Evolutionary conservation across 2,329 filamentous ascomycete species (phyloP).

Genomic region (Cladorrhinum sp.): DNA sequence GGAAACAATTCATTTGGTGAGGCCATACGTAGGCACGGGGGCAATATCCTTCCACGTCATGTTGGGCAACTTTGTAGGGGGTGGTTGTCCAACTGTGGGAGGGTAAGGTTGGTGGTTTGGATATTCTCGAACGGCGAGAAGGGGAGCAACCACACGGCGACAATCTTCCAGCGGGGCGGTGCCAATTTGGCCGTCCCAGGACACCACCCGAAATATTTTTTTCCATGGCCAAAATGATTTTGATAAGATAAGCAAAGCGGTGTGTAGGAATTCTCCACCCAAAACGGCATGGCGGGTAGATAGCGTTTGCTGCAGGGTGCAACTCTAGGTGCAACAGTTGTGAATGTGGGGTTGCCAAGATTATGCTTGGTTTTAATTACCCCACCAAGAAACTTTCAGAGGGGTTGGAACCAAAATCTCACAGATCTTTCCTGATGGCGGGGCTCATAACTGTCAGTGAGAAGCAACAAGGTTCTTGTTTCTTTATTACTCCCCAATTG

Average conservation of each 20-base stretch:
- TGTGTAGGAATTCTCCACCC: constrained; percentile 4
- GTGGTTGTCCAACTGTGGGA: constrained; percentile 16
- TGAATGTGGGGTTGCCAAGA: not conserved
- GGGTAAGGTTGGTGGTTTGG: constrained; percentile 9
- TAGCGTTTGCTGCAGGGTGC: no score
- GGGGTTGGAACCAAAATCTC: not conserved
- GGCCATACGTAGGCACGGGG: constrained; percentile 30
- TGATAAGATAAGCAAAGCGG: constrained; percentile 28
- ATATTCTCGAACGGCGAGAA: not conserved
- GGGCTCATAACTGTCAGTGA: not conserved
- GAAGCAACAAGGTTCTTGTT: not conserved
- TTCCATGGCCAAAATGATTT: constrained; percentile 17
- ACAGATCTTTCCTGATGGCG: not conserved
- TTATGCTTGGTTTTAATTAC: not conserved
- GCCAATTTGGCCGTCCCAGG: constrained; percentile 17
- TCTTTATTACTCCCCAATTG: constrained; percentile 1
- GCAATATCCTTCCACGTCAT: constrained; percentile 33
- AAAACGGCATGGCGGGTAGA: not conserved
- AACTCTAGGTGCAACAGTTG: not conserved
- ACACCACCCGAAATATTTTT: constrained; percentile 28
- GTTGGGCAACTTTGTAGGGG: constrained; percentile 17
- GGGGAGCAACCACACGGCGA: constrained; percentile 10
- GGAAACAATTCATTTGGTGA: not conserved
- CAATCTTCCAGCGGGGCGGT: constrained; percentile 23
- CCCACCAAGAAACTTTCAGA: not conserved